Conservation (phyloP, 352 stramenopile genomes). For the Phytophthora melonis region DNA sequence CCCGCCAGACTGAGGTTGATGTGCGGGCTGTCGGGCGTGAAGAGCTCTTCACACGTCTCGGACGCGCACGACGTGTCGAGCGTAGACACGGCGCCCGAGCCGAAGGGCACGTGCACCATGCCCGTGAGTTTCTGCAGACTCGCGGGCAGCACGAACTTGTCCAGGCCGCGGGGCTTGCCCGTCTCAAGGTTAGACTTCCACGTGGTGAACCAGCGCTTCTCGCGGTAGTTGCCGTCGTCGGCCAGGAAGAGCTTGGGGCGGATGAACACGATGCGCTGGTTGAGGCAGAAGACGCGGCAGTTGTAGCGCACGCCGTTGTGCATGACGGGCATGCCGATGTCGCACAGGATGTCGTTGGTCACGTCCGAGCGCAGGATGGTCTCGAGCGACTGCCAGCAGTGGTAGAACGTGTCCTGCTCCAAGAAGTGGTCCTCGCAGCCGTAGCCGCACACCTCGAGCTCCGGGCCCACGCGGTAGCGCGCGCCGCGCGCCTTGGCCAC, state of each 20-base stretch:
- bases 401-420: slow-evolving; percentile 97
- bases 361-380: slow-evolving; percentile 86
- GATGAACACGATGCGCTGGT: slow-evolving; percentile 96
- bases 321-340: slow-evolving; percentile 98
- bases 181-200: slow-evolving; percentile 65
- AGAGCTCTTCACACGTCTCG: slow-evolving; percentile 99
- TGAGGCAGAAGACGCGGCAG: slow-evolving; percentile 95
- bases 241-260: slow-evolving; percentile 95
- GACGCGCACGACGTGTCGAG: slow-evolving; percentile 91
- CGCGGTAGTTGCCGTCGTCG: slow-evolving; percentile 98
- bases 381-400: slow-evolving; percentile 97
- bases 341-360: slow-evolving; percentile 96
- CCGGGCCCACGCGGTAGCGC: slow-evolving; percentile 95
- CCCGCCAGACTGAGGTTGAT: slow-evolving; percentile 95
- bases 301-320: slow-evolving; percentile 98
- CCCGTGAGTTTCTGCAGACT: slow-evolving; percentile 88
- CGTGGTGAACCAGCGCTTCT: slow-evolving; percentile 94
- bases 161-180: slow-evolving; percentile 51
- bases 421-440: slow-evolving; percentile 99
- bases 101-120: slow-evolving; percentile 84
- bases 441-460: slow-evolving; percentile 99
- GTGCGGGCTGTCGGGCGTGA: slow-evolving; percentile 95
- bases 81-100: slow-evolving; percentile 78
- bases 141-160: slow-evolving; percentile 82
- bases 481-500: slow-evolving; percentile 88